Base-by-base conservation (phyloP, 805 yeast genomes). In the Yarrowia keelungensis region DNA sequence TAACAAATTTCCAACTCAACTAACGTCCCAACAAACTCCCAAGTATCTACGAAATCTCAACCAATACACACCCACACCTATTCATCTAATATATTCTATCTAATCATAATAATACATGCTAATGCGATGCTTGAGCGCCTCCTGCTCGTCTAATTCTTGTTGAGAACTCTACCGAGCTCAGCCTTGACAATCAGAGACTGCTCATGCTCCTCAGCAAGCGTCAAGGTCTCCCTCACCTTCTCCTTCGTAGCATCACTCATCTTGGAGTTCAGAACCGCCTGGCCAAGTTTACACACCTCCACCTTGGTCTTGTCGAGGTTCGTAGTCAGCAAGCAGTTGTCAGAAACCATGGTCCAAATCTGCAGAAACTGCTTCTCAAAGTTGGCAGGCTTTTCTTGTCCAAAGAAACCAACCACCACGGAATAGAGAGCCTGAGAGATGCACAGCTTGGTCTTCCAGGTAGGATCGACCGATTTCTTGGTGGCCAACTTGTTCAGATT, bases 101-200 rank as follows among this genome's bases (percentile, higher is more conserved):
- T 38, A 38, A 38, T 26, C 32, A 26, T 38, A 38, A 38, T 38
- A 38, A 38, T 38, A 11, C 39, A 11, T 38, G 32, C 32, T 26
- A 26, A 26, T 26, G 32, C 32, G 32, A 26, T 26, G 32, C 32
- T 26, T 26, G 32, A 26, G 32, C 32, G 32, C 32, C 32, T 26
- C 32, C 32, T 26, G 32, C 32, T 26, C 32, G 32, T 26, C 32
- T 38, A 38, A 38, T 38, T 38, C 39, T 11, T 38, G 39, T 38
- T 11, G 39, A 38, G 32, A 3, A 59, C 65, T 3, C 65, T 7
- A 0, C 65, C 65, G 11, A 59, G 9, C 51, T 59, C 65, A 14
- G 65, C 65, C 65, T 59, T 59, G 51, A 59, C 65, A 59, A 45
- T 59, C 51, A 59, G 35, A 10, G 51, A 43, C 65, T 59, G 65